phyloP scores from a whole-genome alignment of 2,329 filamentous ascomycete genomes.

The Colletotrichum eremochloae region DNA sequence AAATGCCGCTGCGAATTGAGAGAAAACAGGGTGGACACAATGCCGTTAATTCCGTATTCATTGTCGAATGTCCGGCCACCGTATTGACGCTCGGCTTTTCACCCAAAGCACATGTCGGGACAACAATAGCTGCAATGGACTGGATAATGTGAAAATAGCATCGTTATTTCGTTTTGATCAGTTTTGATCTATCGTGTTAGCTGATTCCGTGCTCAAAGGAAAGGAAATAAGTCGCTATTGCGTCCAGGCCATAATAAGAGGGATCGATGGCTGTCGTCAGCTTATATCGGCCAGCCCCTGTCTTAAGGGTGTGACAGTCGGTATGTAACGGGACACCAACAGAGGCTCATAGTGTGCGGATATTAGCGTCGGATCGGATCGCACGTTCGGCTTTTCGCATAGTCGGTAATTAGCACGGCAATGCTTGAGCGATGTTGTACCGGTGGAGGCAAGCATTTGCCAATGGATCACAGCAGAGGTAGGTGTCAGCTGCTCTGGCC shows the following conservation, averaged over 20 bases:
- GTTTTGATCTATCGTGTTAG: no score
- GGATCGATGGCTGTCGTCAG: neutral
- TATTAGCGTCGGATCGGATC: neutral
- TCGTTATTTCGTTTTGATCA: no score
- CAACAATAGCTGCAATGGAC: neutral
- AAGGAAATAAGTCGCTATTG: no score
- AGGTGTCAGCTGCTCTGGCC: neutral
- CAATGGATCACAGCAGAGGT: neutral
- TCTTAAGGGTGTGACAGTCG: neutral
- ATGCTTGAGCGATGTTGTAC: neutral
- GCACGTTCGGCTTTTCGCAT: neutral
- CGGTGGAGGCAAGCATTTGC: slow-evolving; percentile 1
- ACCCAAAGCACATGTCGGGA: slow-evolving; percentile 13
- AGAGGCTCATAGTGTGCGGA: neutral
- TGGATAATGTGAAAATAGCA: neutral
- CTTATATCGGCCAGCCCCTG: neutral
- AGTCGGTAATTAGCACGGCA: neutral
- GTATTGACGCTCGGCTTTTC: slow-evolving; percentile 23
- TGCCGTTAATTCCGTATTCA: slow-evolving; percentile 22
- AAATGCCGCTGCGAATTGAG: neutral
- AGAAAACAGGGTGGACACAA: slow-evolving; percentile 11
- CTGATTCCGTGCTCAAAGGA: no score
- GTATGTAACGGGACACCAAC: neutral
- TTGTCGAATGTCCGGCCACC: slow-evolving; percentile 30
- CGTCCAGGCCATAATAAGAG: neutral